Conservation (phyloP, 768 basidiomycete genomes). For the Suillus subaureus region DNA sequence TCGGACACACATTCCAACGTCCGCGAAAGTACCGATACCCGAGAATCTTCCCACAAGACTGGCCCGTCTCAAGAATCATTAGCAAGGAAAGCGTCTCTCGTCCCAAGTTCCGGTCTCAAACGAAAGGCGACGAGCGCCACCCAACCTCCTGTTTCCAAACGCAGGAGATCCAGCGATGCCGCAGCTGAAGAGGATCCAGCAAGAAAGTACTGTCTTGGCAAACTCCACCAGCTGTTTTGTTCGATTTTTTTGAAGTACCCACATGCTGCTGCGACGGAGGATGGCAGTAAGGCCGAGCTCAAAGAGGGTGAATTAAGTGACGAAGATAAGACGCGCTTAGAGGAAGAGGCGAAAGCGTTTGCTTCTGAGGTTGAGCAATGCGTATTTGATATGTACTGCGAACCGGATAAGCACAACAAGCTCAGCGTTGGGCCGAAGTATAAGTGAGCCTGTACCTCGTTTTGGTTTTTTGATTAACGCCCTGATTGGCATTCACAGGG, state of each 20-base stretch:
- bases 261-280: conserved; percentile 41
- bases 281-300: conserved; percentile 40
- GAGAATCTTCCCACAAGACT: conserved; percentile 18
- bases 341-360: conserved; percentile 62
- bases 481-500: conserved; percentile 45
- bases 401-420: conserved; percentile 71
- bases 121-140: conserved; percentile 52
- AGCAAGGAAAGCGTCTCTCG: conserved; percentile 25
- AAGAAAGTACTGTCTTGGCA: conserved; percentile 78
- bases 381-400: conserved; percentile 74
- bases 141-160: conserved; percentile 43
- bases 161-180: conserved; percentile 48
- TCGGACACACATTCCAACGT: conserved; percentile 43
- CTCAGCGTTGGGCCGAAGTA: conserved; percentile 73
- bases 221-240: conserved; percentile 70
- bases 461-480: conserved; percentile 9
- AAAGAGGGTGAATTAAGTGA: conserved; percentile 57
- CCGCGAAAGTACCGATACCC: conserved; percentile 13
- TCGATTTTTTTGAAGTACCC: conserved; percentile 76
- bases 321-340: conserved; percentile 57
- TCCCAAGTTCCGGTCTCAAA: conserved; percentile 40
- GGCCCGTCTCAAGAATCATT: conserved; percentile 20
- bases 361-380: conserved; percentile 74
- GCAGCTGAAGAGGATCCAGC: conserved; percentile 65
- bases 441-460: conserved; percentile 55